Base-by-base conservation (phyloP, 2,329 filamentous ascomycete species). In the Microsporum ferrugineum region DNA sequence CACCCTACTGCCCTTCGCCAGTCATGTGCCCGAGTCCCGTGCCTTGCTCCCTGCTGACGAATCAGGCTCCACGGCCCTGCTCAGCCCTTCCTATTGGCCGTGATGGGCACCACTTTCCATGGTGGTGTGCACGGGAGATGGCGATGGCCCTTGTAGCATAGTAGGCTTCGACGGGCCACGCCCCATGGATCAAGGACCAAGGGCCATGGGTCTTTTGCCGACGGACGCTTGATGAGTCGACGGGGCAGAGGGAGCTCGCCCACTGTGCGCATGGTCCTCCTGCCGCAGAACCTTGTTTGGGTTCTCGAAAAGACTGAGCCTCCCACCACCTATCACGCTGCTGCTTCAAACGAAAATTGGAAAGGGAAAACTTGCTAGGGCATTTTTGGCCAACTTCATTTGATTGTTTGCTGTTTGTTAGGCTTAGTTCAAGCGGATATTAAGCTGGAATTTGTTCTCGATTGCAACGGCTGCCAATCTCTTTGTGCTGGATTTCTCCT, bases 21-120 rank as follows among this genome's bases (percentile, higher is more conserved):
- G 62, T 65, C 63, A 65, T 63, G 62, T 65, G 63, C 60, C 43
- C 34, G n/a, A 55, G 47, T 63, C 63, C 62, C 62, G 63, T 65
- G 63, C 41, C 38, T 57, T 61, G 57, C 31, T 57, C n/a, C 14
- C 34, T n/a, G 57, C 53, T 63, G 61, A 63, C 59, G 55, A 62
- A 62, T 60, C 34, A 60, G 17, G 58, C 23, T 49, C 56, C 43
- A 34, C 56, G 34, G 36, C 23, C 10, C 8, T 14, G 27, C 34
- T 61, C 51, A 45, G 17, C 14, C 5, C 43, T 51, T 53, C 34
- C 39, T 10, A 60, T 60, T 61, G 60, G 53, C 17, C 27, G 59
- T 14, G 4, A 34, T 58, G 38, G 51, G 23, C 53, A n/a, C 23
- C 49, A 12, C 12, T 36, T 5, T 31, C 23, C 43, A 47, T 55